These are phyloP conservation scores for Triglochin maritima DNA, from an alignment of 106 monocot genomes.

Conservation along the genomic window DNA sequence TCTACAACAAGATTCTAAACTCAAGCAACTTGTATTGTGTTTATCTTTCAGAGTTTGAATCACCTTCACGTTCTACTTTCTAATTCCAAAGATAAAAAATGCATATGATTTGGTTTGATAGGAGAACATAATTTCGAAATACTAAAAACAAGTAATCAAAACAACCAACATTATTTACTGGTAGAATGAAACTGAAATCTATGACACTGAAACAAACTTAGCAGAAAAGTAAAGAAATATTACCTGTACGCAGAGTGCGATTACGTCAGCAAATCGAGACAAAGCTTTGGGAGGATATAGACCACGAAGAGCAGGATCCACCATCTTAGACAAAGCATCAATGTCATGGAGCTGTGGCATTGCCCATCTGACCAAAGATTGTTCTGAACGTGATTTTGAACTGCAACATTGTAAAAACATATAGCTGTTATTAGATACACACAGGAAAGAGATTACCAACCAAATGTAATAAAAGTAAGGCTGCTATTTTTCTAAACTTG, in stretches of 20 bases:
- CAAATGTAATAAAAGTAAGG: not conserved
- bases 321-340: conserved; percentile 64
- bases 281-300: conserved; percentile 83
- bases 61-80: no score
- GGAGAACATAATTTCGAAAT: no score
- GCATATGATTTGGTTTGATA: no score
- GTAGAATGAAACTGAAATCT: no score
- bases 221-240: not conserved
- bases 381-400: conserved; percentile 54
- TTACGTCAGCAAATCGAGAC: conserved; percentile 87
- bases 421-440: not conserved
- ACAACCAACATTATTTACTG: no score
- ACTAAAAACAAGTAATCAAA: no score
- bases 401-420: conserved; percentile 22
- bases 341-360: conserved; percentile 77
- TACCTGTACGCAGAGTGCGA: conserved; percentile 83
- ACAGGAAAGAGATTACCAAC: not conserved
- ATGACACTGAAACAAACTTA: no score
- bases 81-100: no score
- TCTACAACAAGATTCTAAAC: no score
- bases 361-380: conserved; percentile 58
- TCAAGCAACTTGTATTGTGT: no score
- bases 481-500: not conserved
- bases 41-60: no score
- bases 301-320: conserved; percentile 79